Base-by-base conservation (phyloP, 2,329 filamentous ascomycete genomes). In the Penicillium sp. region DNA sequence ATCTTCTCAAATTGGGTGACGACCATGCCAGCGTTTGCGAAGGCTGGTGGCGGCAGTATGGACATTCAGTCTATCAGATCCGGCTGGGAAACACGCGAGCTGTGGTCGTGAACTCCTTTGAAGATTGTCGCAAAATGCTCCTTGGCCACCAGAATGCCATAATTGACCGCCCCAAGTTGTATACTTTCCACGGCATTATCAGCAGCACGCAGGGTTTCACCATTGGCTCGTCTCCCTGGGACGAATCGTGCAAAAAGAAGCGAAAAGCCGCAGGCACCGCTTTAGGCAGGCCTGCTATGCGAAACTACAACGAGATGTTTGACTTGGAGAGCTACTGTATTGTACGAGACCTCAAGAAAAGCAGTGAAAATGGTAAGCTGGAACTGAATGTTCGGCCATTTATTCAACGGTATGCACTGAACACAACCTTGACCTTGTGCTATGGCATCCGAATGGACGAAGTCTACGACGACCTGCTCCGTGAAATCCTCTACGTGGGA, bases 171-270 rank as follows among this genome's bases (percentile, higher is more conserved):
- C 89, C 88, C 0, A 88, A 78, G 28, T 80, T 90, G 16, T 87
- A 91, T 70, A 91, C 88, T 0, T 91, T 90, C 66, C 88, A 91
- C 68, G 86, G 81, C 0, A 84, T 90, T 90, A 7, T 89, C 86
- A 16, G 82, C 79, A 35, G 30, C 9, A 87, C 86, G 0, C 85
- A 89, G 60, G 87, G 87, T 12, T 87, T 89, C 68, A 91, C 88
- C 0, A 90, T 92, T 53, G 89, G 89, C 0, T 89, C 88, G 0
- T 89, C 86, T 0, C 88, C 89, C 0, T 91, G 88, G 85, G 86
- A 90, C 52, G 86, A 88, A 30, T 88, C 84, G 1, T 88, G 86
- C 70, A 90, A 89, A 67, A 79, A 80, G 47, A 81, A 86, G 30
- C 81, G 88, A 59, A 90, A 89, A 70, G 87, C 86, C 0, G 88